phyloP scores from a whole-genome alignment of 495 filamentous ascomycete species.

The Penicillium atrosanguineum region DNA sequence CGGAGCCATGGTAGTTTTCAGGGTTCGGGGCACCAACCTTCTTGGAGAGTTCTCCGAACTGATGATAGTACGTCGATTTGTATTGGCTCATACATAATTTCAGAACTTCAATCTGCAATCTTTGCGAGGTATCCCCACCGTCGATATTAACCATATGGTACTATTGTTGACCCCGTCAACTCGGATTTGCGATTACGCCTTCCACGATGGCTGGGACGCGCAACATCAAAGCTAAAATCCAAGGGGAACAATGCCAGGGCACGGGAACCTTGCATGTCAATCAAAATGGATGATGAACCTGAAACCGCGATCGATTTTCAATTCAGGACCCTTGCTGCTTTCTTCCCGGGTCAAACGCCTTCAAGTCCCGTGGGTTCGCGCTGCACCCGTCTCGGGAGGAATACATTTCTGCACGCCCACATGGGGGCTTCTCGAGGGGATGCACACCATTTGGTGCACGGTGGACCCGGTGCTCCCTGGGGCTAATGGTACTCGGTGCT shows the following conservation, averaged over 20 bases:
- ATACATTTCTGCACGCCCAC: neutral
- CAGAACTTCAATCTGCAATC: neutral
- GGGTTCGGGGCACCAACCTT: conserved; percentile 26
- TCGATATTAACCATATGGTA: neutral
- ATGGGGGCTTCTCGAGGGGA: neutral
- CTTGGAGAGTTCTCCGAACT: conserved; percentile 18
- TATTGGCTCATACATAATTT: conserved; percentile 1
- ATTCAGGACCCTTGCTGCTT: conserved; percentile 8
- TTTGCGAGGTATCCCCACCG: neutral
- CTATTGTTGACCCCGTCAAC: conserved; percentile 1
- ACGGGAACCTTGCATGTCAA: conserved; percentile 17
- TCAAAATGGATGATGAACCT: conserved; percentile 1
- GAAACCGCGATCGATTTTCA: conserved; percentile 10
- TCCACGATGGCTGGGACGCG: neutral
- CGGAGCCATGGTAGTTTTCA: conserved; percentile 8
- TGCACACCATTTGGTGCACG: neutral
- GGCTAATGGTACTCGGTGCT: neutral
- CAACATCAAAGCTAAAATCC: neutral
- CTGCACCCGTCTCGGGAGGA: neutral
- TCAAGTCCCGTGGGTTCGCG: neutral
- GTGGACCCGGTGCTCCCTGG: neutral
- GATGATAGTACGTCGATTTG: conserved; percentile 1
- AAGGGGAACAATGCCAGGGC: conserved; percentile 5
- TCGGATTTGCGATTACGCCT: neutral
- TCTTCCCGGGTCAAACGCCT: conserved; percentile 3